These are phyloP conservation scores for Rhypophila decipiens DNA, from an alignment of 495 filamentous ascomycete genomes.

Conservation along the genomic window DNA sequence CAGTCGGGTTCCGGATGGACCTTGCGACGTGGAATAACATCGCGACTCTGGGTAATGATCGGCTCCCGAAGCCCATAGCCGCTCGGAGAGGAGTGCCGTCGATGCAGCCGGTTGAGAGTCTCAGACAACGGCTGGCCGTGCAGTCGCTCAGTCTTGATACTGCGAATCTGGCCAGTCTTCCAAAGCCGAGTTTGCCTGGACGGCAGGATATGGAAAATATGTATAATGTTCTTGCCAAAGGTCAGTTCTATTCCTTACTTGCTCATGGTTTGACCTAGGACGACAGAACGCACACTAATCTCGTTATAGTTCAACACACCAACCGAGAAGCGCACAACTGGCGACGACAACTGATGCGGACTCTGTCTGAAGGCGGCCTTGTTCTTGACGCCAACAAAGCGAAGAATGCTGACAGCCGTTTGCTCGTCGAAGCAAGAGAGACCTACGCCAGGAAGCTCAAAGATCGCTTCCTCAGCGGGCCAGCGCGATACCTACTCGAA, in stretches of 20 bases:
- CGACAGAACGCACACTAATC: not conserved
- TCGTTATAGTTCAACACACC: slow-evolving; percentile 4
- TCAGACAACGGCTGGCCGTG: not conserved
- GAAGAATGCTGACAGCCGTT: not conserved
- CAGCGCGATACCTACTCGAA: slow-evolving; percentile 11
- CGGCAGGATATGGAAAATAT: slow-evolving; percentile 9
- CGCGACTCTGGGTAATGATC: not conserved
- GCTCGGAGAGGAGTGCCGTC: not conserved
- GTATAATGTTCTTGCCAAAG: not conserved
- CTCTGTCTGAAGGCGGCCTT: slow-evolving; percentile 7
- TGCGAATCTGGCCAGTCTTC: not conserved
- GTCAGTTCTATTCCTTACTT: slow-evolving; percentile 2
- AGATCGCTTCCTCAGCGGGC: slow-evolving; percentile 11
- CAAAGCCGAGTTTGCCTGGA: not conserved
- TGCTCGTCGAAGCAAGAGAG: slow-evolving; percentile 4
- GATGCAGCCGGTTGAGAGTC: not conserved
- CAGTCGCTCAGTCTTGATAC: slow-evolving; percentile 2
- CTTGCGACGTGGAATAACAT: slow-evolving; percentile 8
- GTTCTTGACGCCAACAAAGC: not conserved
- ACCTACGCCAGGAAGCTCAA: slow-evolving; percentile 10
- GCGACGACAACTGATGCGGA: slow-evolving; percentile 8
- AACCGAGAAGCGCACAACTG: slow-evolving; percentile 1
- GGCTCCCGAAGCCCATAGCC: not conserved
- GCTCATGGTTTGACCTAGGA: not conserved
- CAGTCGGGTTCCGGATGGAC: slow-evolving; percentile 12